Evolutionary conservation across 2,329 filamentous ascomycete genomes (phyloP), one percentile per base, ranked within the genome.

Genomic region (Penicillium thymicola): DNA sequence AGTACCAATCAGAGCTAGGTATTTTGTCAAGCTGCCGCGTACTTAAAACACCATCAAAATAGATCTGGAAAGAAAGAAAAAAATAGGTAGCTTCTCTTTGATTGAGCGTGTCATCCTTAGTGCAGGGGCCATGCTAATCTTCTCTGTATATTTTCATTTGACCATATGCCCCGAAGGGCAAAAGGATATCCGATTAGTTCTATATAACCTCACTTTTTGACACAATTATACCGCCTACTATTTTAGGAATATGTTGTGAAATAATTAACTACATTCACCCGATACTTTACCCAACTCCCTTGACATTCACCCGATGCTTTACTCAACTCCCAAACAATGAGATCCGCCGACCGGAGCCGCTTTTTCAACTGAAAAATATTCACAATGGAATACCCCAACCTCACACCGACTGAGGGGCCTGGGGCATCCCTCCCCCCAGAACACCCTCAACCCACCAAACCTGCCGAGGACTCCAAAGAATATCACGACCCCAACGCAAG

Each of bases 81-180:
- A 85, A 84, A 84, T 78, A 80, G 79, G 80, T 81, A 83, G 85
- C 82, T 84, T 87, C 85, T 88, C 86, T 89, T 87, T 88, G 85
- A 85, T 86, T 84, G 81, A 88, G 86, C 86, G 87, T 92, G 89
- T 92, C 89, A 93, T 92, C 89, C 89, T 93, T 93, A 92, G 89
- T 85, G 83, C 82, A 85, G 83, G 83, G 86, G 86, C 86, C 86
- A 89, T 89, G 86, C 87, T 89, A 89, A 87, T 87, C 83, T 87
- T 87, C 84, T 87, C 84, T 87, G 82, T 85, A 84, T 84, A 81
- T 81, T 83, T 83, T 82, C 81, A 84, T 79, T 82, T 84, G 81
- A 84, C 81, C 80, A 83, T 81, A 82, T 82, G 77, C 59, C 74
- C 76, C 75, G 70, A 76, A 78, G 73, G 75, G 72, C 69, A 10